A percentile compares a stretch with the other conserved stretches of the same genome.
These are phyloP conservation scores for Gossypium mustelinum DNA, from an alignment of 345 rosid species.

Conservation along the genomic window DNA sequence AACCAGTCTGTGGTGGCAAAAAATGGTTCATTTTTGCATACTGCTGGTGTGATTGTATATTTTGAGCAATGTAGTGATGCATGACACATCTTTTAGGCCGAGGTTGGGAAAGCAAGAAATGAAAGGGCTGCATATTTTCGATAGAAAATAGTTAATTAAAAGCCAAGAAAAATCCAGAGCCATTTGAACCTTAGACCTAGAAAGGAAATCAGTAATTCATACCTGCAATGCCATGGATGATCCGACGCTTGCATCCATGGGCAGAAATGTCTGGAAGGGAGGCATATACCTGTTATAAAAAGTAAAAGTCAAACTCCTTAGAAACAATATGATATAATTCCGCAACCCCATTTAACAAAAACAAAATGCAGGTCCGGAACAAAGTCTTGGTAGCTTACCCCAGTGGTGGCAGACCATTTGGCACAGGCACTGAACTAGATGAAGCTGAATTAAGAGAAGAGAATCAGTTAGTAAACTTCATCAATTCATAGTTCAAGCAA, in stretches of 20 bases:
- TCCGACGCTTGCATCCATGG: constrained; percentile 30
- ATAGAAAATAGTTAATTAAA: neutral
- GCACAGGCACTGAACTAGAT: constrained; percentile 32
- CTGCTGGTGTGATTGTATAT: constrained; percentile 50
- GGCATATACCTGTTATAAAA: constrained; percentile 33
- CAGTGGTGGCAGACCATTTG: constrained; percentile 31
- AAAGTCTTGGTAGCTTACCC: constrained; percentile 32
- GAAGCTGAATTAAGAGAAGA: constrained; percentile 31
- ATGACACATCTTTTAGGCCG: constrained; percentile 52
- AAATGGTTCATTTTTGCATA: constrained; percentile 33
- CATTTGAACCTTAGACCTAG: neutral
- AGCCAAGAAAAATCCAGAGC: neutral
- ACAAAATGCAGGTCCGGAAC: constrained; percentile 13
- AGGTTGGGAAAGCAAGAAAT: constrained; percentile 34
- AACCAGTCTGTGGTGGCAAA: constrained; percentile 35
- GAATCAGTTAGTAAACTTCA: neutral
- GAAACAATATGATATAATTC: neutral
- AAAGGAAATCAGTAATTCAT: neutral
- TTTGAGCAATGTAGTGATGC: constrained; percentile 53
- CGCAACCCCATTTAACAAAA: constrained; percentile 2
- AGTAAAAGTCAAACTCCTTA: neutral
- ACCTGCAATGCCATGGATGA: constrained; percentile 39
- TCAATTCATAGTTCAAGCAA: neutral
- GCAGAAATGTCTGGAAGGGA: constrained; percentile 27
- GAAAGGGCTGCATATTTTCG: constrained; percentile 22